Conservation (phyloP, 768 basidiomycete genomes). For the Hemileccinum rubropunctum region DNA sequence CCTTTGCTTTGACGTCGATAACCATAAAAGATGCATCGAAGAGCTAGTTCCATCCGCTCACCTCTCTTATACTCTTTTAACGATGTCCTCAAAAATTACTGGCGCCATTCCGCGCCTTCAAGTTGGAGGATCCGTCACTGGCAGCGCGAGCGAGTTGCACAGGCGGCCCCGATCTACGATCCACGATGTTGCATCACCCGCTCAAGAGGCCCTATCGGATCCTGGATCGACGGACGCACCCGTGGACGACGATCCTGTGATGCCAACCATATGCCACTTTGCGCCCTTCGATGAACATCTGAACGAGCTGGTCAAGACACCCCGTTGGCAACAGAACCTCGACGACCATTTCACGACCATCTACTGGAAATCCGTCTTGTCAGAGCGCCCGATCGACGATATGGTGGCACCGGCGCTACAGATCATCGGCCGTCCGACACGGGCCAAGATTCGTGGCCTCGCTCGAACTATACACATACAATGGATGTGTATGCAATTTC, state of each 20-base stretch:
- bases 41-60: background rate
- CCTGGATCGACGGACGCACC: background rate
- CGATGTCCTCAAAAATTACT: background rate
- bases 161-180: background rate
- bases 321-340: conserved; percentile 14
- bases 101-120: no score
- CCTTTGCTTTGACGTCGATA: background rate
- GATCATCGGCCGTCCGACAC: conserved; percentile 12
- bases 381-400: conserved; percentile 5
- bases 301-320: background rate
- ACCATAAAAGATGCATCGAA: conserved; percentile 6
- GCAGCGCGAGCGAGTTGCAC: no score
- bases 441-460: conserved; percentile 9
- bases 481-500: conserved; percentile 17
- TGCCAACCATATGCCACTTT: background rate
- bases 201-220: background rate
- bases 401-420: conserved; percentile 7
- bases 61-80: background rate
- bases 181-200: background rate
- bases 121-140: no score
- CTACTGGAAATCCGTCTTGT: conserved; percentile 11
- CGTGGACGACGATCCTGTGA: background rate
- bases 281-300: conserved; percentile 10
- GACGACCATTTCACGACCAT: conserved; percentile 11
- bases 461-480: conserved; percentile 8